Conservation (phyloP, 371 early-diverging fungal species). For the Nematocida sp. region DNA sequence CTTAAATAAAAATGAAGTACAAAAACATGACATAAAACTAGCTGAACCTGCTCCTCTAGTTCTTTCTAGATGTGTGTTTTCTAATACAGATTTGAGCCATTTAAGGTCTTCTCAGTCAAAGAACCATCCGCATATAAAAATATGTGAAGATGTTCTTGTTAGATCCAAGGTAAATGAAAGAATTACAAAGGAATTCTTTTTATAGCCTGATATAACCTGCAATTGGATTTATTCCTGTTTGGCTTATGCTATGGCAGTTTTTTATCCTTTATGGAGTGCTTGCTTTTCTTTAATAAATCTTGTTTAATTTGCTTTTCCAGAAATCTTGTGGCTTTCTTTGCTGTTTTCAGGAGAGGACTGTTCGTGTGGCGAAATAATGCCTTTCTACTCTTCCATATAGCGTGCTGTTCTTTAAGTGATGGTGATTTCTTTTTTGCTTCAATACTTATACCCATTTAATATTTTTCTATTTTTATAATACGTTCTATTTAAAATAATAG, state of each 20-base stretch:
- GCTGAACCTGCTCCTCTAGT: conserved; percentile 61
- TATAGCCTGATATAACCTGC: not conserved
- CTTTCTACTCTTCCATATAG: not conserved
- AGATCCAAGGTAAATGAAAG: conserved; percentile 8
- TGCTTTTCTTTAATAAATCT: not conserved
- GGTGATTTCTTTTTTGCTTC: not conserved
- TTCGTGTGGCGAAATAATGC: not conserved
- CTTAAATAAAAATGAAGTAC: conserved; percentile 30
- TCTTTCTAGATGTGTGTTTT: conserved; percentile 50
- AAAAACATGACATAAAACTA: conserved; percentile 14
- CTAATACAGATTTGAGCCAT: not conserved
- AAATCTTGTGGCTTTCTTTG: not conserved
- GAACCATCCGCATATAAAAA: not conserved
- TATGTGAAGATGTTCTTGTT: conserved; percentile 2
- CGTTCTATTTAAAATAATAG: too few species aligned
- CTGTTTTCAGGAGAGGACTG: not conserved
- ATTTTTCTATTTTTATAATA: too few species aligned
- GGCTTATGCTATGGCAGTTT: not conserved
- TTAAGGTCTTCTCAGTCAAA: not conserved
- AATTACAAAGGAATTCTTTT: conserved; percentile 10
- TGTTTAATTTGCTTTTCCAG: not conserved
- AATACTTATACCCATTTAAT: too few species aligned
- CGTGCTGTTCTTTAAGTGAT: not conserved
- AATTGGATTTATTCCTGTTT: too few species aligned
- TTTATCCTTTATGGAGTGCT: not conserved